Percentiles rank a stretch among this genome's conserved stretches.
Evolutionary conservation across 805 yeast species (phyloP).

Genomic region (Tetrapisispora nanseiensis): DNA sequence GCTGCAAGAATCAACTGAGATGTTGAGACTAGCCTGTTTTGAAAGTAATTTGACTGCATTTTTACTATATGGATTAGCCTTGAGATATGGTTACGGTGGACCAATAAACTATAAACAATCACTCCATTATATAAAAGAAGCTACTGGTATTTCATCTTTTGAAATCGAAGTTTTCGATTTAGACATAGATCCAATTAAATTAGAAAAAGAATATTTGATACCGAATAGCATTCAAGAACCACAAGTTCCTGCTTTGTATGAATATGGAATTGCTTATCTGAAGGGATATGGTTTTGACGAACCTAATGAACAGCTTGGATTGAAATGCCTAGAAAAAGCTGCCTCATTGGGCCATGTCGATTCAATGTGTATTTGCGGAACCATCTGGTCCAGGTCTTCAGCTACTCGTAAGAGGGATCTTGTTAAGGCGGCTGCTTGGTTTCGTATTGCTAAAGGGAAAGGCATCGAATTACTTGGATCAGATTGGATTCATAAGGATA

Average conservation of each 20-base stretch:
- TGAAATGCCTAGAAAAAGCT: conserved; percentile 51
- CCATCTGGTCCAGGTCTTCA: conserved; percentile 52
- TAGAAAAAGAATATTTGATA: conserved; percentile 21
- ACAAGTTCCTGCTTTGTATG: conserved; percentile 44
- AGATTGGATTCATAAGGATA: conserved; percentile 67
- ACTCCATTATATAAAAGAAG: conserved; percentile 50
- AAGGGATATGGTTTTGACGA: conserved; percentile 43
- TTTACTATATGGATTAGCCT: conserved; percentile 57
- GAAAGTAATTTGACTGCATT: conserved; percentile 57
- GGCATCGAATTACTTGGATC: conserved; percentile 58
- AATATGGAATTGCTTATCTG: conserved; percentile 47
- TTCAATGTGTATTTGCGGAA: conserved; percentile 61
- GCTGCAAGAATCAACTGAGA: conserved; percentile 59
- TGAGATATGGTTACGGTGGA: conserved; percentile 62
- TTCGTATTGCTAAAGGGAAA: conserved; percentile 50
- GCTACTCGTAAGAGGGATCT: conserved; percentile 45
- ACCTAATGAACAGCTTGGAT: conserved; percentile 46
- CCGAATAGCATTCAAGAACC: conserved; percentile 36
- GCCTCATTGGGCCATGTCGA: conserved; percentile 59
- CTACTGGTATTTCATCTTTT: conserved; percentile 32
- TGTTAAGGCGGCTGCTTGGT: conserved; percentile 59
- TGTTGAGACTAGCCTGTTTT: conserved; percentile 53
- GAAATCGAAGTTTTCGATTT: conserved; percentile 15
- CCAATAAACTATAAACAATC: conserved; percentile 45
- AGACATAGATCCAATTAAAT: conserved; percentile 29